Percentiles rank a stretch among this genome's conserved stretches.
These are phyloP conservation scores for Penicillium canariense DNA, from an alignment of 495 filamentous ascomycete species.

Conservation along the genomic window DNA sequence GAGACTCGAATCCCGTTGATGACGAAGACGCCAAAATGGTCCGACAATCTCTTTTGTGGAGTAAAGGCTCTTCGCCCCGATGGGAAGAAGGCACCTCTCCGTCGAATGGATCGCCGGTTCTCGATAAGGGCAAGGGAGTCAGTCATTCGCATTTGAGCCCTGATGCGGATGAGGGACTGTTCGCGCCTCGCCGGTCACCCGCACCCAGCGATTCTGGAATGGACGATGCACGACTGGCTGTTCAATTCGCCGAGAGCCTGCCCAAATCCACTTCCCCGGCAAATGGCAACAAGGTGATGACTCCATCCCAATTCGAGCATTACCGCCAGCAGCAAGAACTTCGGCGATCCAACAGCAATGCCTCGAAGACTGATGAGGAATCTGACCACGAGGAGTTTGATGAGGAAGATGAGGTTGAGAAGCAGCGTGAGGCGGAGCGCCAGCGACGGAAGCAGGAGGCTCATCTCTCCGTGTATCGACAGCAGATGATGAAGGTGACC, in stretches of 20 bases:
- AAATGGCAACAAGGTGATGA: constrained; percentile 76
- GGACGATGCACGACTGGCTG: constrained; percentile 55
- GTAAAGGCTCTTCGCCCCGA: constrained; percentile 32
- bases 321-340: constrained; percentile 79
- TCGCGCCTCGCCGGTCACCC: constrained; percentile 24
- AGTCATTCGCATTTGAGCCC: constrained; percentile 14
- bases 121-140: constrained; percentile 35
- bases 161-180: constrained; percentile 19
- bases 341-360: constrained; percentile 49
- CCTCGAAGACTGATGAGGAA: constrained; percentile 45
- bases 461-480: constrained; percentile 84
- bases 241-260: constrained; percentile 43
- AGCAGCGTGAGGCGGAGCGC: constrained; percentile 65
- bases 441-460: constrained; percentile 88
- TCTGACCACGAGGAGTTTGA: constrained; percentile 61
- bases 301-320: constrained; percentile 79
- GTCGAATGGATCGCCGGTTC: constrained; percentile 47
- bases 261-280: constrained; percentile 37
- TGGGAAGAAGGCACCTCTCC: constrained; percentile 26
- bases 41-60: constrained; percentile 54
- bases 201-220: constrained; percentile 38
- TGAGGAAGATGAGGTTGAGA: constrained; percentile 82
- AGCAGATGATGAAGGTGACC: constrained; percentile 96
- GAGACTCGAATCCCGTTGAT: constrained; percentile 47
- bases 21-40: constrained; percentile 71